Evolutionary conservation across 139 green algal species (phyloP), one percentile per base, ranked within the genome.

Genomic region (Volvox africanus): DNA sequence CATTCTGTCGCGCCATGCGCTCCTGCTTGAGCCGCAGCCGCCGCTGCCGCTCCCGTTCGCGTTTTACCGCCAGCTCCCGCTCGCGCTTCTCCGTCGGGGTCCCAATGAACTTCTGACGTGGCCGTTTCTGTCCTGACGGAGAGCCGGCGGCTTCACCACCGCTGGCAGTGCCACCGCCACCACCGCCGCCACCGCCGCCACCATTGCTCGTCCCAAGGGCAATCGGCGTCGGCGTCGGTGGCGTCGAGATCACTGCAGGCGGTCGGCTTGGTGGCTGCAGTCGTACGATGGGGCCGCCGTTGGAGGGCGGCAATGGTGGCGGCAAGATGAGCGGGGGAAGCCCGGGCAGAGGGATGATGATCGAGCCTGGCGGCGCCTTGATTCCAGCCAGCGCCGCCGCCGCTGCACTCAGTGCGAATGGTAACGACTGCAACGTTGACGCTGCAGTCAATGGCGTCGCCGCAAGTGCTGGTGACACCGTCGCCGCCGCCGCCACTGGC

Each of bases 11-110:
- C n/a, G 50, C 50, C 50, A 90, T 62, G 11, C 86, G 86, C 86
- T 90, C 86, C 20, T 90, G 73, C 73, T 90, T 90, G 71, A 90
- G 86, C 50, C 86, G 86, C 73, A 76, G 22, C n/a, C 86, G 86
- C 19, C 86, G 86, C 69, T 77, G 86, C 50, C 86, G 86, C 55
- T 90, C 86, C 0, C 86, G 71, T 75, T 90, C 86, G 9, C 86
- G 71, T 55, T 90, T 90, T 11, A 90, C 33, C 19, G 71, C 73
- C 71, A 90, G 86, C 71, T 90, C 86, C 6, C 86, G 86, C 50
- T 90, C 86, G 18, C 86, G 71, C 86, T 90, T 90, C 44, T 90
- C 86, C 19, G 73, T 84, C 12, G 73, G 86, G 6, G 86, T 84
- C n/a, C 86, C 86, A 21, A 77, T 5, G 44, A 90, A 90, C 50